Evolutionary conservation across 1,139 yeast genomes (phyloP).

Genomic region (Blastobotrys elegans): DNA sequence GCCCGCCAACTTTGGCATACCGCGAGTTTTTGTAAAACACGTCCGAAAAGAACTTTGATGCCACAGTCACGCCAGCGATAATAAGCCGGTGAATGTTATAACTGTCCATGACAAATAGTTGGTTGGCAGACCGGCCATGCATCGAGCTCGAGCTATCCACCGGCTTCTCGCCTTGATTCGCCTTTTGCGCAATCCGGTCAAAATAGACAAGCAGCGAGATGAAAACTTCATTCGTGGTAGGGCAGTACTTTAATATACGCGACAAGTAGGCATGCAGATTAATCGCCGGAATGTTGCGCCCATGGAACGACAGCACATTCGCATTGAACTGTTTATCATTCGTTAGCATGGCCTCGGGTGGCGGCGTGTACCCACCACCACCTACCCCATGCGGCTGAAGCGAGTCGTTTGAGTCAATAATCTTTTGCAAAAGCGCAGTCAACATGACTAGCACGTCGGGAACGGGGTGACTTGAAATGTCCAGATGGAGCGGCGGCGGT

Average conservation of each 20-base stretch:
- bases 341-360: slow-evolving; percentile 3
- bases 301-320: slow-evolving; percentile 86
- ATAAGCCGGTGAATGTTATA: slow-evolving; percentile 91
- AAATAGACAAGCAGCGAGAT: slow-evolving; percentile 84
- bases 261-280: slow-evolving; percentile 83
- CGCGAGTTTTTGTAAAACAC: slow-evolving; percentile 93
- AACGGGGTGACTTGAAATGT: slow-evolving; percentile 80
- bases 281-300: slow-evolving; percentile 92
- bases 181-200: slow-evolving; percentile 88
- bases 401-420: slow-evolving; percentile 87
- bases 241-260: slow-evolving; percentile 91
- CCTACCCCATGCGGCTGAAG: slow-evolving; percentile 61
- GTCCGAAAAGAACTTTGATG: slow-evolving; percentile 92
- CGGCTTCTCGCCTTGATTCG: slow-evolving; percentile 30
- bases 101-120: slow-evolving; percentile 89
- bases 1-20: slow-evolving; percentile 96
- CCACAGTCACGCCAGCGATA: slow-evolving; percentile 94
- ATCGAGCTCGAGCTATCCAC: neutral
- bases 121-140: slow-evolving; percentile 28
- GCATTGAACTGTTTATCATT: slow-evolving; percentile 44
- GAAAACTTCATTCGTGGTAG: slow-evolving; percentile 95
- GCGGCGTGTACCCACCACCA: slow-evolving; percentile 7
- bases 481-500: slow-evolving; percentile 46
- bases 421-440: slow-evolving; percentile 75
- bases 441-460: slow-evolving; percentile 79